Conservation (phyloP, 805 yeast species). For the Candida caryicola region DNA sequence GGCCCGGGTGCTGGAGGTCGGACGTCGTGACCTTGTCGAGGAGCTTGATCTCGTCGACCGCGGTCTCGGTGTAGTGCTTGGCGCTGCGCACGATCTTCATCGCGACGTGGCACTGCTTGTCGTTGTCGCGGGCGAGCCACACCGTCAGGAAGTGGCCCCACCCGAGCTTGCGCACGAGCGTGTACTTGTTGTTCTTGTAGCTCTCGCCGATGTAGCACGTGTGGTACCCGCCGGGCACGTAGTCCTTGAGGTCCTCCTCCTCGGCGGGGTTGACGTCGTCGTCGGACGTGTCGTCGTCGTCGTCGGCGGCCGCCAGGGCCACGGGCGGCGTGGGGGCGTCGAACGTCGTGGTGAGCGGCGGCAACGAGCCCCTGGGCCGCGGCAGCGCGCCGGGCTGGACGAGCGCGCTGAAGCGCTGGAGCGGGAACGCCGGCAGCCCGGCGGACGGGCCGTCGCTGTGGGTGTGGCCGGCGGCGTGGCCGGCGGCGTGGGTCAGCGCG, state of each 20-base stretch:
- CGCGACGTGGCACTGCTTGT: slow-evolving; percentile 74
- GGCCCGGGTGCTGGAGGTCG: slow-evolving; percentile 73
- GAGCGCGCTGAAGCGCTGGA: slow-evolving; percentile 14
- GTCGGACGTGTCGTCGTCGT: slow-evolving; percentile 23
- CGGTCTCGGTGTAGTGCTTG: slow-evolving; percentile 87
- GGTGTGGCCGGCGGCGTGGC: not conserved
- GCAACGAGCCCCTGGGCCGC: slow-evolving; percentile 30
- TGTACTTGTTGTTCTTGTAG: slow-evolving; percentile 73
- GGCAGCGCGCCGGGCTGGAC: slow-evolving; percentile 27
- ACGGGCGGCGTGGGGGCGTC: slow-evolving; percentile 12
- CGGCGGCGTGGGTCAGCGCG: not conserved
- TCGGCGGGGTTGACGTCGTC: slow-evolving; percentile 41
- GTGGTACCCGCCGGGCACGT: slow-evolving; percentile 92
- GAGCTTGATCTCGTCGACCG: slow-evolving; percentile 86
- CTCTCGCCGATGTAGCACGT: slow-evolving; percentile 88
- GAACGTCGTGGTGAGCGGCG: slow-evolving; percentile 37
- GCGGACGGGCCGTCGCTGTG: slow-evolving; percentile 10
- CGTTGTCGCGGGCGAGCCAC: slow-evolving; percentile 74
- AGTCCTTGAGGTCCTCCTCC: slow-evolving; percentile 86
- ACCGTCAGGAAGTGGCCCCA: slow-evolving; percentile 99
- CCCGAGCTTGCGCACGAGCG: slow-evolving; percentile 84
- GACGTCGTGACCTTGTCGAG: slow-evolving; percentile 63
- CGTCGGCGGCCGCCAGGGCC: slow-evolving; percentile 9
- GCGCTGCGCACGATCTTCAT: slow-evolving; percentile 92
- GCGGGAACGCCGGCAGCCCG: slow-evolving; percentile 13